Evolutionary conservation across 1,284 basidiomycete species (phyloP), one percentile per base, ranked within the genome.

Genomic region (Ustilago tritici): DNA sequence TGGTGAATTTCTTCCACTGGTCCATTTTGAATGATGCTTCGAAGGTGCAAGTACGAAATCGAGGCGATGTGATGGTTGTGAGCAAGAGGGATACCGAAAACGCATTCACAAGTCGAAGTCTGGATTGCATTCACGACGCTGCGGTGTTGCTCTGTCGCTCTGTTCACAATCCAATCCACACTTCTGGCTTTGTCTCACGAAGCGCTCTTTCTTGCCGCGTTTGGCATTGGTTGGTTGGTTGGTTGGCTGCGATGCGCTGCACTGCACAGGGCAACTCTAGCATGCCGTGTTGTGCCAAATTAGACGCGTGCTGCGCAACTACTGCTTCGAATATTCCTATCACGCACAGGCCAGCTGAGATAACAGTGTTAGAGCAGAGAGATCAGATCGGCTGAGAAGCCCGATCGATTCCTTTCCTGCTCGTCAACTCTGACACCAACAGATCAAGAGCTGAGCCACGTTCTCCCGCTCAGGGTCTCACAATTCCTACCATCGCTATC

Each of bases 21-120:
- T 93, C 92, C 92, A 94, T 93, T 54, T 78, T 88, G 65, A 17
- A 47, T 53, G 12, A 15, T 36, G 35, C 40, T 46, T 19, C 40
- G 17, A 17, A 54, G 43, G 11, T 6, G 31, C 19, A 28, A 35
- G 10, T 12, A 15, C 11, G 11, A 4, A 19, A 28, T 28, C 23
- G 31, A 9, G 47, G 7, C 15, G 5, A 32, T 31, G n/a, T 50
- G 54, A 23, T 47, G 58, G 19, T 56, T 17, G 32, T 28, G 40
- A 57, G 23, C 23, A 28, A 28, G 23, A 28, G 23, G 23, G 23
- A 28, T 28, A 28, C 23, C 23, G 23, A 31, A 36, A 14, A 41
- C 15, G 56, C 34, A 31, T 49, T 49, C 47, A 49, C 28, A 34
- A 43, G 36, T 32, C n/a, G 38, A 49, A 23, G 10, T 19, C 7